phyloP scores from a whole-genome alignment of 2,329 filamentous ascomycete species.

The Nectriaceae sp. region DNA sequence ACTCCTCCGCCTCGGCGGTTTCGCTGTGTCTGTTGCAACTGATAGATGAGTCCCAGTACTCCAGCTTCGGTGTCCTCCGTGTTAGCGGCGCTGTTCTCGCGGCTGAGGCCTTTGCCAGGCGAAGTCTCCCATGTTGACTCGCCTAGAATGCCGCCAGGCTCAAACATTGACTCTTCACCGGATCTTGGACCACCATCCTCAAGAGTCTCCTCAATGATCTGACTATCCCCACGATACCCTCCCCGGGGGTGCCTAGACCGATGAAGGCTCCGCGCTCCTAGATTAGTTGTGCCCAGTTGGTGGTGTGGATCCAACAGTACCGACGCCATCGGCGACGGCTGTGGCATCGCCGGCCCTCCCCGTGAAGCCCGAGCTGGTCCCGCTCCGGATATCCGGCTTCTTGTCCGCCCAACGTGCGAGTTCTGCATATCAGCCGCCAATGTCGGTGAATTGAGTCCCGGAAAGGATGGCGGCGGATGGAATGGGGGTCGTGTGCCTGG shows the following conservation, averaged over 20 bases:
- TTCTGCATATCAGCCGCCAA: conserved; percentile 57
- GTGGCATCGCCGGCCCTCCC: conserved; percentile 44
- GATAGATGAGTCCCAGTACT: conserved; percentile 59
- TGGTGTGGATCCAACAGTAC: conserved; percentile 76
- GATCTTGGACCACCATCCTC: conserved; percentile 52
- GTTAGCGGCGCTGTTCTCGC: conserved; percentile 52
- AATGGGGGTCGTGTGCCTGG: conserved; percentile 59
- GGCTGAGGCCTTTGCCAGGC: conserved; percentile 50
- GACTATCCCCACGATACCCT: conserved; percentile 48
- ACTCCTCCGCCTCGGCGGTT: conserved; percentile 48
- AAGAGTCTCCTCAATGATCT: conserved; percentile 57
- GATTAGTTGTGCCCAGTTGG: conserved; percentile 59
- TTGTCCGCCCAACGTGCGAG: conserved; percentile 46
- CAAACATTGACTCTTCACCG: conserved; percentile 56
- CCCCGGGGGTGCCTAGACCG: conserved; percentile 46
- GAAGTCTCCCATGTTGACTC: conserved; percentile 63
- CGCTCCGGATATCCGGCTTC: conserved; percentile 40
- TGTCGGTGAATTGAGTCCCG: conserved; percentile 66
- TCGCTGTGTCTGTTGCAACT: conserved; percentile 59
- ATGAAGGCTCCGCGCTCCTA: conserved; percentile 48
- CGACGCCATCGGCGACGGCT: conserved; percentile 69
- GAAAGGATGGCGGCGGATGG: conserved; percentile 75
- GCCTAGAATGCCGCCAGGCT: conserved; percentile 52
- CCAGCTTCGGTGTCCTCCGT: conserved; percentile 52
- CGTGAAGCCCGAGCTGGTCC: conserved; percentile 32